Evolutionary conservation across 805 yeast species (phyloP).

Genomic region (Saccharomyces cerevisiae): DNA sequence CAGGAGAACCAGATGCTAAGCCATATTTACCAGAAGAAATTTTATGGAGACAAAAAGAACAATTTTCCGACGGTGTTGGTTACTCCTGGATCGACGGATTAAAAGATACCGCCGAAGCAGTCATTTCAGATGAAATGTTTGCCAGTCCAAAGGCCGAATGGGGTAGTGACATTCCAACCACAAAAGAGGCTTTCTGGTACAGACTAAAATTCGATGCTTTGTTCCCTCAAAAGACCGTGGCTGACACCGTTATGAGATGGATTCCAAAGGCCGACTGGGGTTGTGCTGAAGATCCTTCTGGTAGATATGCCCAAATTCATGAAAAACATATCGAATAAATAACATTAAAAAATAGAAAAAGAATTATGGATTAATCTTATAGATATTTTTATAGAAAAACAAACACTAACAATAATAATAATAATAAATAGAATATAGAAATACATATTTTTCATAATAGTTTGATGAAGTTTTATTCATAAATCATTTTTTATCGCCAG

Average conservation of each 20-base stretch:
- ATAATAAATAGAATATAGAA: neutral
- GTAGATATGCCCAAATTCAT: slow-evolving; percentile 90
- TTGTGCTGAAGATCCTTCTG: slow-evolving; percentile 97
- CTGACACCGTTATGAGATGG: slow-evolving; percentile 98
- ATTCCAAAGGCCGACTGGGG: slow-evolving; percentile 99
- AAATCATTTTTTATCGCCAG: neutral
- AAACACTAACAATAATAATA: neutral
- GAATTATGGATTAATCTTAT: neutral
- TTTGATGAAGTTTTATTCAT: neutral
- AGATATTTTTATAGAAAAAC: neutral
- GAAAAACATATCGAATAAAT: slow-evolving; percentile 45
- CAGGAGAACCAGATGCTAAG: slow-evolving; percentile 63
- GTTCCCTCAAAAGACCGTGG: slow-evolving; percentile 88
- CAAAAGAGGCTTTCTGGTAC: slow-evolving; percentile 99
- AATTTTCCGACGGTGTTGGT: slow-evolving; percentile 98
- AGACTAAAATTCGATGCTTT: slow-evolving; percentile 91
- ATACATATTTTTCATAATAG: neutral
- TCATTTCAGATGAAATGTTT: slow-evolving; percentile 82
- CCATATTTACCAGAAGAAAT: slow-evolving; percentile 96
- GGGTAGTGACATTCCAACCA: slow-evolving; percentile 91
- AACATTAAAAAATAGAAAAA: neutral
- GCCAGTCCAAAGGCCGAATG: slow-evolving; percentile 89
- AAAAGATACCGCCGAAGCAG: slow-evolving; percentile 87
- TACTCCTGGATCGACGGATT: slow-evolving; percentile 98
- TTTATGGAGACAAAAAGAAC: slow-evolving; percentile 99